A percentile compares a stretch with the other conserved stretches of the same genome.
phyloP scores from a whole-genome alignment of 305 asterid species.

The Fraxinus angustifolia region DNA sequence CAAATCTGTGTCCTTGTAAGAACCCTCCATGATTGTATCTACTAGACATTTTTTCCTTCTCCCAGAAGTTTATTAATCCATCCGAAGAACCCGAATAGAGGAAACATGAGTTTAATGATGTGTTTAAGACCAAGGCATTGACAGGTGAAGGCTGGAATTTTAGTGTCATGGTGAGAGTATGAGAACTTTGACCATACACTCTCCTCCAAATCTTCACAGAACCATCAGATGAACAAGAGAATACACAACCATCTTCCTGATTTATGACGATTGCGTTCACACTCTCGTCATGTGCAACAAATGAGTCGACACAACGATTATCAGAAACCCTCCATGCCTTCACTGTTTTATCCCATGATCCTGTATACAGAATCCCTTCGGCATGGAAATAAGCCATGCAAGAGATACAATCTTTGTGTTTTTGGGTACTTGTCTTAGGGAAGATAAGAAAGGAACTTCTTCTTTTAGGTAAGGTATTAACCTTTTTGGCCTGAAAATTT shows the following conservation, averaged over 20 bases:
- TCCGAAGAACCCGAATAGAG: conserved; percentile 86
- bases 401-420: conserved; percentile 55
- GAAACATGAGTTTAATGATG: conserved; percentile 40
- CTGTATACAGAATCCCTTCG: conserved; percentile 77
- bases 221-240: conserved; percentile 82
- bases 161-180: conserved; percentile 72
- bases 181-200: conserved; percentile 77
- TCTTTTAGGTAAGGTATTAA: conserved; percentile 41
- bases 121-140: conserved; percentile 56
- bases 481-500: conserved; percentile 48
- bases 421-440: conserved; percentile 2
- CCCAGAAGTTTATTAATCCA: conserved; percentile 89
- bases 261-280: conserved; percentile 54
- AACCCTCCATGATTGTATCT: conserved; percentile 82
- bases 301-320: conserved; percentile 62
- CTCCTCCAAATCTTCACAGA: conserved; percentile 75
- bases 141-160: conserved; percentile 77
- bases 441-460: conserved; percentile 25
- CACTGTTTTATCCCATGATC: conserved; percentile 64
- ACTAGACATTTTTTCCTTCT: conserved; percentile 67
- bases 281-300: conserved; percentile 64
- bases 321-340: conserved; percentile 67
- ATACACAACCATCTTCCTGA: conserved; percentile 73
- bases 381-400: conserved; percentile 86
- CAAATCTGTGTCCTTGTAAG: conserved; percentile 70